Evolutionary conservation across 2,329 filamentous ascomycete species (phyloP), one percentile per base, ranked within the genome.

Genomic region (Pseudogymnoascus sp.): DNA sequence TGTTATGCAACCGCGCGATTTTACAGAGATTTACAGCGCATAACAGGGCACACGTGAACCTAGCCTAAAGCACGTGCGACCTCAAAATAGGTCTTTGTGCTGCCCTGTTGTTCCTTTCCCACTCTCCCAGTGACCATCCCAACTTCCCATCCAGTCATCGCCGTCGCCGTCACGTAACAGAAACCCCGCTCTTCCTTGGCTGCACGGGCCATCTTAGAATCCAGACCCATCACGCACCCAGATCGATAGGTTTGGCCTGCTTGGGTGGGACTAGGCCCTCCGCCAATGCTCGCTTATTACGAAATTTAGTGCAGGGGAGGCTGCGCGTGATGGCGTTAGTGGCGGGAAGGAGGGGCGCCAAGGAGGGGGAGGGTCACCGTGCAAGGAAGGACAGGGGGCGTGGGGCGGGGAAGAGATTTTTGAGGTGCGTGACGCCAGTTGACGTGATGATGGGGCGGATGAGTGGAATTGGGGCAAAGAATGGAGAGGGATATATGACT

Each of bases 41-140:
- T 5, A 54, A 11, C 25, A 54, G 2, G 48, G 21, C 19, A 16
- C 48, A 54, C 25, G 48, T 54, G 48, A 54, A 54, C 25, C 2
- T 3, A 3, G 6, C 25, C 4, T 6, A 23, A 48, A 10, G 43
- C 21, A 54, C 48, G 48, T 54, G 23, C 25, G 25, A 6, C 8
- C 48, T 54, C 14, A 19, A 54, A 54, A 54, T 54, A 54, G 48
- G 48, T 8, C 25, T 10, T 54, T 6, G 25, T 13, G 10, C 23
- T 28, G 21, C 48, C n/a, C 34, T 41, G 10, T 37, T 23, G 25
- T 61, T 57, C 54, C 37, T 34, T 60, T 60, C 11, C 64, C 62
- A 45, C 37, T 67, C 63, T 25, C 39, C 64, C 63, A 68, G 69
- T 69, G 68, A 69, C 65, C 61, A 62, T 41, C 61, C 60, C 63